Base-by-base conservation (phyloP, 805 yeast genomes). In the Metschnikowia baotianmanensis region DNA sequence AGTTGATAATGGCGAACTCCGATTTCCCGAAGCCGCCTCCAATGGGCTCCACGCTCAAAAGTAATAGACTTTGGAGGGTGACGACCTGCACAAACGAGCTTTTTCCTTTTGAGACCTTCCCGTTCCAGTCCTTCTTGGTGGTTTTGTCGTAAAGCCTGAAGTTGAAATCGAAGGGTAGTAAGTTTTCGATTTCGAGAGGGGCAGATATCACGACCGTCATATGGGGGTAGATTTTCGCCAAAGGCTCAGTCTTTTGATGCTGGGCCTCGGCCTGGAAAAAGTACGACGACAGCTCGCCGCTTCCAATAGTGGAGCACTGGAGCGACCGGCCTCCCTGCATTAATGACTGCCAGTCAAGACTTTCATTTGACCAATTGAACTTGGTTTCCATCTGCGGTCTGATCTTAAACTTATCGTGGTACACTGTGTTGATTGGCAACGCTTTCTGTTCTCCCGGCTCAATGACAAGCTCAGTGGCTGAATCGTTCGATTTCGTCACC, bases 111-210 rank as follows among this genome's bases (percentile, higher is more conserved):
- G 66, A 64, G 30, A 95, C 65, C 9, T 60, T 56, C 19, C 82
- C 82, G 39, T 71, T 73, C 83, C 89, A 80, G 42, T 83, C 90
- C 43, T 74, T 75, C 38, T 75, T 76, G 25, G 80, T 69, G 16
- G 79, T 80, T 53, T 86, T 86, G 58, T 89, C 93, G 59, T 83
- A 85, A 11, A 93, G 70, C 42, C 84, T 70, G 63, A 84, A 88
- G 15, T 77, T 71, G 31, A 91, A 62, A 52, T 86, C 96, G 56
- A 76, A 85, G 0, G 99, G 98, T 36, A 95, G 60, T 37, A 88
- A 66, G 55, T 93, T 93, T 50, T 86, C 89, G 43, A 93, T 71
- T 51, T 86, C 86, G 33, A 93, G 63, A 0, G 99, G 98, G 0
- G 98, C 87, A 0, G 93, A 80, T 6, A 93, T 64, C 4, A 80